A percentile compares a stretch with the other conserved stretches of the same genome.
Conservation (phyloP, 176 grass and related monocot genomes). For the Hyparrhenia diplandra region DNA sequence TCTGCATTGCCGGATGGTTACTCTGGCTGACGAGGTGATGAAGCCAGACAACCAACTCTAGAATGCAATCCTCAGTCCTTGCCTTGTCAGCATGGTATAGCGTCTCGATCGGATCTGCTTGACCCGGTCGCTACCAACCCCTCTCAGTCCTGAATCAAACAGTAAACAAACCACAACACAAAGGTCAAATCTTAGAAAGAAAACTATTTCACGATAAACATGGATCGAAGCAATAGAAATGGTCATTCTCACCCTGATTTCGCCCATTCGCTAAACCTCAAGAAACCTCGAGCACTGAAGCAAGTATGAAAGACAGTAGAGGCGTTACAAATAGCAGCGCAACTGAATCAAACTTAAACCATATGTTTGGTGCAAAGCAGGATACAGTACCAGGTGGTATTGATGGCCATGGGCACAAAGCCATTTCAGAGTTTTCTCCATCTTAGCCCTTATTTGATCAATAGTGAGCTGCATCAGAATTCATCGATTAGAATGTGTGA, state of each 20-base stretch:
- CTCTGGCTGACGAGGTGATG: slow-evolving; percentile 77
- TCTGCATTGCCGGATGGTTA: slow-evolving; percentile 23
- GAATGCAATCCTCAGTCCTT: slow-evolving; percentile 59
- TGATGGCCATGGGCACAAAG: slow-evolving; percentile 80
- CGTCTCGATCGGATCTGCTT: slow-evolving; percentile 58
- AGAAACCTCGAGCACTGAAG: slow-evolving; percentile 53
- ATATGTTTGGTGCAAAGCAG: not conserved
- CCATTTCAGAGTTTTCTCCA: slow-evolving; percentile 85
- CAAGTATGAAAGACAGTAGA: not conserved
- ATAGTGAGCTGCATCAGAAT: slow-evolving; percentile 50
- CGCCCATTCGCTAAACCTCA: slow-evolving; percentile 77
- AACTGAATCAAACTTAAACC: not conserved
- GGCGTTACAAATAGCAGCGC: not conserved
- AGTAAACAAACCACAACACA: not conserved
- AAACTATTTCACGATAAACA: not conserved
- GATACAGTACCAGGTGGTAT: slow-evolving; percentile 52
- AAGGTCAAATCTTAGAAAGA: not conserved
- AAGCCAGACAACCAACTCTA: slow-evolving; percentile 74
- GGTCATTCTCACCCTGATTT: slow-evolving; percentile 56
- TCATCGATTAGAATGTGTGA: slow-evolving; percentile 30
- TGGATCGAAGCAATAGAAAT: not conserved
- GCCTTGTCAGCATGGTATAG: slow-evolving; percentile 75
- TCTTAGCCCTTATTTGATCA: slow-evolving; percentile 54
- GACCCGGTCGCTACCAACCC: slow-evolving; percentile 30
- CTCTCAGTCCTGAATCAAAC: slow-evolving; percentile 41